These are phyloP conservation scores for Ophiostoma piceae DNA, from an alignment of 2,329 filamentous ascomycete species.

Conservation along the genomic window DNA sequence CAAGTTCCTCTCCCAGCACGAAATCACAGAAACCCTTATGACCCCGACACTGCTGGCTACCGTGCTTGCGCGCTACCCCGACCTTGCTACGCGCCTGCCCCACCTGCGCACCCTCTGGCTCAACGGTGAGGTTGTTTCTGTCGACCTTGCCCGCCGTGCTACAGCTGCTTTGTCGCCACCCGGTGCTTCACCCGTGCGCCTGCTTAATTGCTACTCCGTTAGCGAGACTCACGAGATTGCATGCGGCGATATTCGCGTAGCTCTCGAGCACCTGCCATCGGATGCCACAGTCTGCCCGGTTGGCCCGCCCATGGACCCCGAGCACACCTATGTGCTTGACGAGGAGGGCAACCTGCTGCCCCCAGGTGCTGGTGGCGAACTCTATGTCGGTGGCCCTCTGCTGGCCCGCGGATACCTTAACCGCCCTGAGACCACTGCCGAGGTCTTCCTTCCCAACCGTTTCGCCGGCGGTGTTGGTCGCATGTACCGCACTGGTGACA, in stretches of 20 bases:
- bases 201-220: conserved; percentile 77
- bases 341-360: conserved; percentile 61
- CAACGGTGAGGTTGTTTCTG: conserved; percentile 77
- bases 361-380: conserved; percentile 60
- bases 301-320: conserved; percentile 61
- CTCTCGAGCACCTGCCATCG: conserved; percentile 53
- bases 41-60: conserved; percentile 73
- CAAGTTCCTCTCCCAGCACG: conserved; percentile 59
- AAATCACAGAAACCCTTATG: conserved; percentile 76
- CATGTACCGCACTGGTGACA: conserved; percentile 71
- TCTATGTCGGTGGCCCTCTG: conserved; percentile 69
- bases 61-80: conserved; percentile 63
- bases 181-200: conserved; percentile 45
- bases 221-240: conserved; percentile 79
- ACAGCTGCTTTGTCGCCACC: conserved; percentile 57
- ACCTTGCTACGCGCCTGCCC: conserved; percentile 59
- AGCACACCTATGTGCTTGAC: conserved; percentile 67
- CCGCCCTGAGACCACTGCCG: conserved; percentile 68
- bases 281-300: conserved; percentile 67
- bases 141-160: conserved; percentile 65
- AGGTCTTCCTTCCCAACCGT: conserved; percentile 62
- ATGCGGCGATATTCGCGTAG: conserved; percentile 66
- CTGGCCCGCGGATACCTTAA: conserved; percentile 75
- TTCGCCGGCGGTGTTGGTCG: conserved; percentile 53
- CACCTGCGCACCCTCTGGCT: conserved; percentile 68